phyloP scores from a whole-genome alignment of 805 yeast species.

The Teunomyces stri region DNA sequence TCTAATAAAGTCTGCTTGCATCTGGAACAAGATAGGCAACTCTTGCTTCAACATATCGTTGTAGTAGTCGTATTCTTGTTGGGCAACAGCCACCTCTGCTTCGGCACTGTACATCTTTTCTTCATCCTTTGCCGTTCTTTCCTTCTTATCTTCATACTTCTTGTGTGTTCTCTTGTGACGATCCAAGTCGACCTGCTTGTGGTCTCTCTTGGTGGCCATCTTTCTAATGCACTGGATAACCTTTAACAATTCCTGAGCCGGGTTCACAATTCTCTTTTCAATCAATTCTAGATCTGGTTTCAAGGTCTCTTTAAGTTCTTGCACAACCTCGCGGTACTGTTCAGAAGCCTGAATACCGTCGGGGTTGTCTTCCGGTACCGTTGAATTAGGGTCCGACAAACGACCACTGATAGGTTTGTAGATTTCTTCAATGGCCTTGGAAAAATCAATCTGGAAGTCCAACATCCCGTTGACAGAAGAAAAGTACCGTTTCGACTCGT shows the following conservation, averaged over 20 bases:
- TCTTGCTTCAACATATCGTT: constrained; percentile 92
- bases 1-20: constrained; percentile 89
- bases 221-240: constrained; percentile 82
- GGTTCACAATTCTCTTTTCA: constrained; percentile 83
- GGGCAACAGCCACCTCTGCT: constrained; percentile 85
- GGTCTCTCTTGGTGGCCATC: constrained; percentile 94
- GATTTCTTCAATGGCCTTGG: constrained; percentile 93
- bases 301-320: constrained; percentile 77
- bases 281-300: constrained; percentile 92
- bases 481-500: constrained; percentile 87
- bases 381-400: constrained; percentile 81
- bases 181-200: constrained; percentile 91
- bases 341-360: constrained; percentile 95
- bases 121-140: constrained; percentile 83
- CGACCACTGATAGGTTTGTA: constrained; percentile 95
- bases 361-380: constrained; percentile 90
- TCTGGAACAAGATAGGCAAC: constrained; percentile 78
- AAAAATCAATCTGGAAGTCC: constrained; percentile 88
- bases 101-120: constrained; percentile 86
- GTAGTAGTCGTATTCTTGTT: constrained; percentile 93
- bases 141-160: constrained; percentile 79
- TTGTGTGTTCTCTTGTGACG: constrained; percentile 68
- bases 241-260: constrained; percentile 85
- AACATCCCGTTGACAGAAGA: constrained; percentile 92
- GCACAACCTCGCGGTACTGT: constrained; percentile 83